Evolutionary conservation across 2,329 filamentous ascomycete species (phyloP).

Genomic region (Cordyceps cicadae): DNA sequence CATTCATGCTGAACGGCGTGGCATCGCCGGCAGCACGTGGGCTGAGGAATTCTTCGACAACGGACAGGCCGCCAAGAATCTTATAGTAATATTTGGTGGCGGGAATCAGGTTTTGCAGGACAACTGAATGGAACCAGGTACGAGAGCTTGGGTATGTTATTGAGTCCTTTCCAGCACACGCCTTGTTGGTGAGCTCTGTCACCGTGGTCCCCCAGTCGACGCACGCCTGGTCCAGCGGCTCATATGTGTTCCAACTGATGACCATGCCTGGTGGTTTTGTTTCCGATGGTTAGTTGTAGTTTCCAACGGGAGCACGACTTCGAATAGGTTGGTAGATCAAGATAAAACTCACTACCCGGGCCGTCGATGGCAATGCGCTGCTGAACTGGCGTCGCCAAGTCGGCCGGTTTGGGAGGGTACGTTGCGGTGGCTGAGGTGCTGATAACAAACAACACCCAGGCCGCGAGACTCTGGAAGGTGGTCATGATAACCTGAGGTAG

Average conservation of each 20-base stretch:
- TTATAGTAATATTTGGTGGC: slow-evolving; percentile 54
- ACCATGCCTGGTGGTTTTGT: slow-evolving; percentile 33
- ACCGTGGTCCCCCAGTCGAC: slow-evolving; percentile 42
- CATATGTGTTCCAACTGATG: slow-evolving; percentile 50
- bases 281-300: neutral
- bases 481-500: neutral
- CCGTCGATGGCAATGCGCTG: slow-evolving; percentile 46
- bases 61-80: slow-evolving; percentile 46
- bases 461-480: neutral
- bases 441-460: neutral
- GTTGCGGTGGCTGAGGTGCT: neutral
- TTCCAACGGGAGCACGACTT: neutral
- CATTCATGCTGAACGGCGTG: slow-evolving; percentile 42
- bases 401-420: slow-evolving; percentile 34
- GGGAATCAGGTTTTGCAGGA: slow-evolving; percentile 35
- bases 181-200: slow-evolving; percentile 26
- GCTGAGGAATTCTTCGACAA: slow-evolving; percentile 40
- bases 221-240: slow-evolving; percentile 35
- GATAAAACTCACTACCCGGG: slow-evolving; percentile 31
- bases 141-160: slow-evolving; percentile 45
- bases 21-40: slow-evolving; percentile 38
- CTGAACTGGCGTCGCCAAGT: slow-evolving; percentile 45
- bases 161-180: slow-evolving; percentile 35
- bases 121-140: slow-evolving; percentile 43
- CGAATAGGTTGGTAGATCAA: neutral